phyloP scores from a whole-genome alignment of 805 yeast genomes.

The Metschnikowia lochheadii region DNA sequence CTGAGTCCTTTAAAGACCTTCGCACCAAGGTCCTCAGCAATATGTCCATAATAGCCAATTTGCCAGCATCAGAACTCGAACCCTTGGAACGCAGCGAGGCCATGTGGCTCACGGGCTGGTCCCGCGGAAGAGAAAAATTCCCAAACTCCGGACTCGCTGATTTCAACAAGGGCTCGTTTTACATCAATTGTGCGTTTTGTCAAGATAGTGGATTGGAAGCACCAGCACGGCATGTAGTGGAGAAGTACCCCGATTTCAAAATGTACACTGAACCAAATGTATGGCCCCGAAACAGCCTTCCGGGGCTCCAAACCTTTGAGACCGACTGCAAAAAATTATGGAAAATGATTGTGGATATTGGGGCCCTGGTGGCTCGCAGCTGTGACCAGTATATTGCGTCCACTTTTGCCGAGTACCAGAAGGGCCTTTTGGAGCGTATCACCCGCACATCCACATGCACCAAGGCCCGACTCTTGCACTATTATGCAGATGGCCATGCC shows the following conservation, averaged over 20 bases:
- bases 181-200: conserved; percentile 56
- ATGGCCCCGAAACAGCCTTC: conserved; percentile 40
- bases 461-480: conserved; percentile 55
- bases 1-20: conserved; percentile 33
- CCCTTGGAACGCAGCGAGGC: conserved; percentile 47
- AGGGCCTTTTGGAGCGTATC: conserved; percentile 39
- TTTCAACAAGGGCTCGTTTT: conserved; percentile 51
- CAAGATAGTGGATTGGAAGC: conserved; percentile 42
- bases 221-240: conserved; percentile 34
- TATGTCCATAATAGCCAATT: conserved; percentile 40
- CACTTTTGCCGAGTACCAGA: conserved; percentile 25
- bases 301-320: conserved; percentile 32
- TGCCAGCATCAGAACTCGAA: conserved; percentile 31
- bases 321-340: conserved; percentile 36
- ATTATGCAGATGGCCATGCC: conserved; percentile 38
- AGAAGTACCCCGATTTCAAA: conserved; percentile 27
- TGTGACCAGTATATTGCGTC: conserved; percentile 45
- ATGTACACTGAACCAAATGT: conserved; percentile 48
- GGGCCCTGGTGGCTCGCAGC: conserved; percentile 47
- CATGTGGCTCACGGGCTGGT: conserved; percentile 58
- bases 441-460: conserved; percentile 50
- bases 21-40: conserved; percentile 40
- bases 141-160: conserved; percentile 42
- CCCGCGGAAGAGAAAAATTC: conserved; percentile 52
- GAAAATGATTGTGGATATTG: conserved; percentile 45